phyloP scores from a whole-genome alignment of 2,329 filamentous ascomycete species.

The Aspergillus cejpii region DNA sequence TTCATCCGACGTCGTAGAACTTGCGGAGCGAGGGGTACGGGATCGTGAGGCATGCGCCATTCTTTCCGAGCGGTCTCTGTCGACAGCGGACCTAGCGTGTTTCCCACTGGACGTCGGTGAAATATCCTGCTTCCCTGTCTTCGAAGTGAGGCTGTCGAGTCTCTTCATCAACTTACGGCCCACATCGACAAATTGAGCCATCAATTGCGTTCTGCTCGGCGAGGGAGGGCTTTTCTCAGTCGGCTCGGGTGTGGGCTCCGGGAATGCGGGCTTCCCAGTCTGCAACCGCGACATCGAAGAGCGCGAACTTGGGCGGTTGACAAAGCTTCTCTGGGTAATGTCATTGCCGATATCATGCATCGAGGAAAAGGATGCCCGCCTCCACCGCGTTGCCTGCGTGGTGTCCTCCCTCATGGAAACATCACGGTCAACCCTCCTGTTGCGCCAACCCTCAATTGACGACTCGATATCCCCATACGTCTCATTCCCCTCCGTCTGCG shows the following conservation, averaged over 20 bases:
- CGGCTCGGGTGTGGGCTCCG: conserved; percentile 17
- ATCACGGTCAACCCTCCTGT: conserved; percentile 15
- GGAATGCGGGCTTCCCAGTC: conserved; percentile 33
- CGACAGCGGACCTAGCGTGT: conserved; percentile 25
- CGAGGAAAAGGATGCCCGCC: conserved; percentile 52
- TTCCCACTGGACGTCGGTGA: conserved; percentile 21
- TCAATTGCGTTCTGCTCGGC: conserved; percentile 33
- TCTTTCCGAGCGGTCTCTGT: conserved; percentile 27
- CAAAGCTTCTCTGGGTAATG: conserved; percentile 40
- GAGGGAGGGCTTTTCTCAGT: conserved; percentile 15
- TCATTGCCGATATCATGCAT: conserved; percentile 49
- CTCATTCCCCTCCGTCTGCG: conserved; percentile 27
- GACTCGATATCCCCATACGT: conserved; percentile 19
- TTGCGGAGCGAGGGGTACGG: conserved; percentile 14
- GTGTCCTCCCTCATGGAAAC: conserved; percentile 24
- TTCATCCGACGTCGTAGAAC: conserved; percentile 21
- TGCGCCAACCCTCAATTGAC: conserved; percentile 20
- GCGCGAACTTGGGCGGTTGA: conserved; percentile 38
- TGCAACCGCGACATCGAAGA: conserved; percentile 41
- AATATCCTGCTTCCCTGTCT: conserved; percentile 12
- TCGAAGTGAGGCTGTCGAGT: conserved; percentile 24
- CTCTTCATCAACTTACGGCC: conserved; percentile 33
- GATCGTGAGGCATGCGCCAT: conserved; percentile 17
- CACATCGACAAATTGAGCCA: conserved; percentile 36
- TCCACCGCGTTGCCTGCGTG: conserved; percentile 27